These are phyloP conservation scores for Achlya hypogyna DNA, from an alignment of 352 stramenopile species.

Conservation along the genomic window DNA sequence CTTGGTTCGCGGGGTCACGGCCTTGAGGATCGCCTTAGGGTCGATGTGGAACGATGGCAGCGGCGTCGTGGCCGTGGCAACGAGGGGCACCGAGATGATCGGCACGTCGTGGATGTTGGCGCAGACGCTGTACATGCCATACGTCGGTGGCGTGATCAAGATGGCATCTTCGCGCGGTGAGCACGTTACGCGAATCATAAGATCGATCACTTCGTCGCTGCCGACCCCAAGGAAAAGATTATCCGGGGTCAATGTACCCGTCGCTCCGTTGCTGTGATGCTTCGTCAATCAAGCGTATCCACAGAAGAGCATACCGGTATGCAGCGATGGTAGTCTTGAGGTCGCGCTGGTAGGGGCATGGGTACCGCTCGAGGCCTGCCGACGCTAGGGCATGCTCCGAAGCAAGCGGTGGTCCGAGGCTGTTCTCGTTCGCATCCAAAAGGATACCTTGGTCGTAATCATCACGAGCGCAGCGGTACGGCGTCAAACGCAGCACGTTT, in stretches of 20 bases:
- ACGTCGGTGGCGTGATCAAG: conserved; percentile 95
- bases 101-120: conserved; percentile 96
- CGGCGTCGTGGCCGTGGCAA: conserved; percentile 11
- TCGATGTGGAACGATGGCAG: conserved; percentile 79
- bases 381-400: conserved; percentile 57
- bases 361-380: conserved; percentile 90
- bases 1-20: conserved; percentile 87
- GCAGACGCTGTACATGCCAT: conserved; percentile 99
- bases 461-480: conserved; percentile 96
- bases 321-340: conserved; percentile 89
- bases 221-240: conserved; percentile 98
- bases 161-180: conserved; percentile 89
- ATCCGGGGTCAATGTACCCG: conserved; percentile 49
- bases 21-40: conserved; percentile 78
- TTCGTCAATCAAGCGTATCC: not conserved
- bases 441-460: conserved; percentile 93
- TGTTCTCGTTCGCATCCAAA: conserved; percentile 98
- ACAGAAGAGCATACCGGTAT: conserved; percentile 36
- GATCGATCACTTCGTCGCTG: conserved; percentile 97
- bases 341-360: conserved; percentile 89
- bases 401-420: conserved; percentile 82
- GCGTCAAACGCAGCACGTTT: conserved; percentile 94
- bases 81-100: conserved; percentile 89
- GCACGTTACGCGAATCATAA: conserved; percentile 97
- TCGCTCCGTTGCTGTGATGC: conserved; percentile 35